Base-by-base conservation (phyloP, 768 basidiomycete species). In the Filobasidium wieringae region DNA sequence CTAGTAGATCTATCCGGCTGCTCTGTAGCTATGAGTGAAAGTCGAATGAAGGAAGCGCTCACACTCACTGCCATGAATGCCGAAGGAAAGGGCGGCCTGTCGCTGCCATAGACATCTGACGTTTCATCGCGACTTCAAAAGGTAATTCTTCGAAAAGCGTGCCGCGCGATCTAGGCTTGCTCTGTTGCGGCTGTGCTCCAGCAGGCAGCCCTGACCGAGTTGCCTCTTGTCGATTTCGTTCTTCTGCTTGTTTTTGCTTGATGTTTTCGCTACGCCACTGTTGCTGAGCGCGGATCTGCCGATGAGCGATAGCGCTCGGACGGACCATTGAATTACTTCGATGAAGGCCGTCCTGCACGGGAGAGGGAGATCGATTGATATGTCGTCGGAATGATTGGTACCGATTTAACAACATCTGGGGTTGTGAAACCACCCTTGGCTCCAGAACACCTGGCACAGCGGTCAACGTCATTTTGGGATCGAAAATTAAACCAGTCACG, bases 401-500 rank as follows among this genome's bases (percentile, higher is more conserved):
- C 6, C 56, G 47, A 24, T 39, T 43, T 14, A 37, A 8, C 33
- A 51, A 30, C 11, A 57, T 37, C 27, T 51, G 31, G 11, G 24
- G 54, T 1, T 55, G 58, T 4, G 45, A 55, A 7, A 51, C 29
- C 4, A 41, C 31, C 24, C 43, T 43, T 41, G 54, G 12, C 50
- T 26, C 56, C 39, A n/a, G n/a, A 34, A 7, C 17, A 2, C 43
- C 43, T 4, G 43, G 7, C n/a, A 30, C 49, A 17, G 49, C 50
- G 14, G 50, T 27, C 1, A 50, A 50, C 9, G 50, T 37, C 22
- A 57, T 36, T 8, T 45, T 33, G 11, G 88, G 88, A 70, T 92
- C 90, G 49, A 95, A 79, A 17, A 96, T 70, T 61, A 97, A 80
- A 24, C 93, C 93, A 26, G 86, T 87, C 30, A 90, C 85, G 66